phyloP scores from a whole-genome alignment of 2,329 filamentous ascomycete species.

The Zopfia rhizophila region DNA sequence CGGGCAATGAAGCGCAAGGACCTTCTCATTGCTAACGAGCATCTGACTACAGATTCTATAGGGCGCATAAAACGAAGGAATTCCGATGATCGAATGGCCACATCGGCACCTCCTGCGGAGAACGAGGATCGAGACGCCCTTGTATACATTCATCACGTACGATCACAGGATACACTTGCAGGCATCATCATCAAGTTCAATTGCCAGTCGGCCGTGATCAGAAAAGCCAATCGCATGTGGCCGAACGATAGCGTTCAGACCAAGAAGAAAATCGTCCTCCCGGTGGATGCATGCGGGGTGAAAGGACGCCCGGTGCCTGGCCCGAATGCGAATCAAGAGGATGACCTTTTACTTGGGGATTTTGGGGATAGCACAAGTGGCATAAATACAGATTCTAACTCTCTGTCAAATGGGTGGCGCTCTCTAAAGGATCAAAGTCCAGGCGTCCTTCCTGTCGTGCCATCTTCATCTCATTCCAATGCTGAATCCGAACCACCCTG shows the following conservation, averaged over 20 bases:
- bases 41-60: conserved; percentile 54
- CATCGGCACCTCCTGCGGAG: conserved; percentile 63
- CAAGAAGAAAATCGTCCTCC: conserved; percentile 81
- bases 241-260: conserved; percentile 90
- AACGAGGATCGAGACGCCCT: conserved; percentile 78
- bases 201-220: conserved; percentile 82
- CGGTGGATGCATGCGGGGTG: conserved; percentile 87
- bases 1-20: conserved; percentile 62
- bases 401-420: conserved; percentile 46
- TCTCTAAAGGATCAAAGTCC: conserved; percentile 48
- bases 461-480: conserved; percentile 47
- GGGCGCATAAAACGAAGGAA: conserved; percentile 71
- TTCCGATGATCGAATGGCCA: conserved; percentile 68
- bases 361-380: conserved; percentile 32
- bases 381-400: conserved; percentile 30
- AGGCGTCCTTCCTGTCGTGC: conserved; percentile 41
- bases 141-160: conserved; percentile 90
- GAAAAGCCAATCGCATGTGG: conserved; percentile 93
- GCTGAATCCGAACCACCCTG: conserved; percentile 74
- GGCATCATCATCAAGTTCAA: conserved; percentile 91
- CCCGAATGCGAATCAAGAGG: conserved; percentile 48
- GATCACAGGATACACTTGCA: conserved; percentile 85
- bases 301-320: conserved; percentile 72
- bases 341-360: conserved; percentile 49
- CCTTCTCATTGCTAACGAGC: conserved; percentile 55